phyloP scores from a whole-genome alignment of 148 eudicot species.

The Selenicereus undatus region DNA sequence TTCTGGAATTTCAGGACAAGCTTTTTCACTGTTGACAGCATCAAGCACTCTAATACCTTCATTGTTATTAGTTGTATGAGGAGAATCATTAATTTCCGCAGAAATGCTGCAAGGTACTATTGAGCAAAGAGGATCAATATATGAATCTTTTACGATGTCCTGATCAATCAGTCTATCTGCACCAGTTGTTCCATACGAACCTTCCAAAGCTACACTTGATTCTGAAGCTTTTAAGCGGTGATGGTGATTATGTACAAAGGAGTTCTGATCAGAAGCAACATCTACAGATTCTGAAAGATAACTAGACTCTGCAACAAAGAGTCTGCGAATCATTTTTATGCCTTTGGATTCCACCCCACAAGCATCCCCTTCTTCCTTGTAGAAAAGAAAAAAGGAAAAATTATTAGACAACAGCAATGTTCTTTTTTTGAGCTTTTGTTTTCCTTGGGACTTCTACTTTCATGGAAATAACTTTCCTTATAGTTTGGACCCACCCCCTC shows the following conservation, averaged over 20 bases:
- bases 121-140: conserved; percentile 79
- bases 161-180: conserved; percentile 35
- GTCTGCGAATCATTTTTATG: conserved; percentile 27
- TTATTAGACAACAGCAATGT: background rate
- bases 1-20: conserved; percentile 24
- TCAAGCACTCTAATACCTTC: conserved; percentile 15
- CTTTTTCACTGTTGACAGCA: conserved; percentile 16
- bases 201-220: conserved; percentile 39
- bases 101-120: conserved; percentile 87
- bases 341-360: conserved; percentile 20
- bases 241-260: conserved; percentile 46
- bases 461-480: too few species aligned
- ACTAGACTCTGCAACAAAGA: conserved; percentile 56
- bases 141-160: conserved; percentile 42
- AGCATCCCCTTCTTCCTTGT: conserved; percentile 38
- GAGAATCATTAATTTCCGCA: conserved; percentile 31
- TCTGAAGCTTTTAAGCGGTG: conserved; percentile 38
- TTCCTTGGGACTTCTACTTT: background rate
- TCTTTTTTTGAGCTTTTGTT: background rate
- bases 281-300: conserved; percentile 80
- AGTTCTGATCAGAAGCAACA: conserved; percentile 60
- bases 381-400: conserved; percentile 10
- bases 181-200: conserved; percentile 28
- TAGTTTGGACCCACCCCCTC: too few species aligned
- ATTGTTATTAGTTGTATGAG: conserved; percentile 24